A percentile compares a stretch with the other conserved stretches of the same genome.
These are phyloP conservation scores for Mortierella sp. DNA, from an alignment of 371 early-diverging fungal species.

Conservation along the genomic window DNA sequence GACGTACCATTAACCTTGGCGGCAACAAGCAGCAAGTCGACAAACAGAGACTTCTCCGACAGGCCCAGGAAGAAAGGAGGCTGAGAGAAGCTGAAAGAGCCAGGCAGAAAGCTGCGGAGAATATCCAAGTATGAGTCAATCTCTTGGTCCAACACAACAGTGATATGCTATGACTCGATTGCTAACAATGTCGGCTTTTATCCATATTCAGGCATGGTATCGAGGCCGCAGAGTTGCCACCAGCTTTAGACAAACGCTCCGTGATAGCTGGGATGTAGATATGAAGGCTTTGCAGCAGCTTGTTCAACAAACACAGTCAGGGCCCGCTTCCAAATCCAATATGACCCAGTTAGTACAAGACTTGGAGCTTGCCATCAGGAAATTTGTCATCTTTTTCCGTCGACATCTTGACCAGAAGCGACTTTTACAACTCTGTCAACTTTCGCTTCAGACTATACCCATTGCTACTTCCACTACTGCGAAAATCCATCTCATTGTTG, in stretches of 20 bases:
- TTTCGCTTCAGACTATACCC: conserved; percentile 9
- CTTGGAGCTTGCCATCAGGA: conserved; percentile 8
- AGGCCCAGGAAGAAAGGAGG: conserved; percentile 81
- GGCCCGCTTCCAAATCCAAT: not conserved
- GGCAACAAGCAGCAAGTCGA: conserved; percentile 72
- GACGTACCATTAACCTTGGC: conserved; percentile 84
- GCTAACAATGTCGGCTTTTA: not conserved
- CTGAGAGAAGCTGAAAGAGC: conserved; percentile 77
- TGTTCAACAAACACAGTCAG: not conserved
- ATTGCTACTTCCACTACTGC: conserved; percentile 1
- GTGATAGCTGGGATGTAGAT: conserved; percentile 50
- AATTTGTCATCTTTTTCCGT: conserved; percentile 53
- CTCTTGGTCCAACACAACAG: not conserved
- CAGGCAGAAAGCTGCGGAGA: conserved; percentile 63
- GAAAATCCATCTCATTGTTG: conserved; percentile 6
- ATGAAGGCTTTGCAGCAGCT: conserved; percentile 5
- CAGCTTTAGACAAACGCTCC: conserved; percentile 48
- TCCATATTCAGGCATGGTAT: conserved; percentile 55
- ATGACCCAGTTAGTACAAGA: conserved; percentile 12
- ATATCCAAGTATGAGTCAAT: conserved; percentile 68
- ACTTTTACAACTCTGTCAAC: conserved; percentile 25
- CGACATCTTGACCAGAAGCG: conserved; percentile 33
- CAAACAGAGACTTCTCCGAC: conserved; percentile 72
- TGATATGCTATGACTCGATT: not conserved
- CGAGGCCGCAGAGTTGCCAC: conserved; percentile 55